Percentiles rank a stretch among this genome's conserved stretches.
Conservation (phyloP, 345 rosid species). For the Passiflora organensis region DNA sequence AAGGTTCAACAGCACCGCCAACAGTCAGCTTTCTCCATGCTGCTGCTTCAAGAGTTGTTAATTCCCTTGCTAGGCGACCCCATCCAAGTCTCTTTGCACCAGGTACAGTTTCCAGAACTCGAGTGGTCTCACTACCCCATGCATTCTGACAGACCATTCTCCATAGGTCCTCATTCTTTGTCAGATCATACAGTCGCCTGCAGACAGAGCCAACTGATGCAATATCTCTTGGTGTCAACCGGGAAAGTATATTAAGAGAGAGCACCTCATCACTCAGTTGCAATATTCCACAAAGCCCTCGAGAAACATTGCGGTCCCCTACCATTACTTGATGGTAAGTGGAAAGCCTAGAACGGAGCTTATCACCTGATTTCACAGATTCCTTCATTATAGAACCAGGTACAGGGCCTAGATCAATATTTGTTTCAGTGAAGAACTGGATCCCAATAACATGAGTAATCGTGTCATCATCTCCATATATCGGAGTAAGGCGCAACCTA, state of each 20-base stretch:
- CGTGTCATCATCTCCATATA: constrained; percentile 71
- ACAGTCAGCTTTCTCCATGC: constrained; percentile 84
- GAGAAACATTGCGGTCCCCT: constrained; percentile 52
- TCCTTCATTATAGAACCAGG: constrained; percentile 54
- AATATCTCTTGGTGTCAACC: constrained; percentile 72
- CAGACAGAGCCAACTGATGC: constrained; percentile 77
- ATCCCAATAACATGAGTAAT: constrained; percentile 84
- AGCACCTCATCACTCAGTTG: constrained; percentile 76
- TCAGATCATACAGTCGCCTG: constrained; percentile 53
- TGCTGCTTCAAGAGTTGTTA: constrained; percentile 87
- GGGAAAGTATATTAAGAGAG: constrained; percentile 66
- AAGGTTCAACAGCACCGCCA: constrained; percentile 87
- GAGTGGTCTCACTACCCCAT: constrained; percentile 79
- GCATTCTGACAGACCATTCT: constrained; percentile 87
- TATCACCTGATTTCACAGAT: constrained; percentile 37
- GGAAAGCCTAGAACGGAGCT: constrained; percentile 35
- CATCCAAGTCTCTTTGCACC: constrained; percentile 84
- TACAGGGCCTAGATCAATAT: constrained; percentile 78
- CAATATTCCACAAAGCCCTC: constrained; percentile 63
- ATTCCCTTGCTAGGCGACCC: constrained; percentile 76
- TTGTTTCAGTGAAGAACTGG: constrained; percentile 71
- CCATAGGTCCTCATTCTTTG: constrained; percentile 84
- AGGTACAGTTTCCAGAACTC: constrained; percentile 66
- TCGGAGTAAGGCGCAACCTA: constrained; percentile 70
- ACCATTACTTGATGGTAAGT: constrained; percentile 29